Percentiles rank a stretch among this genome's conserved stretches.
Evolutionary conservation across 2,329 filamentous ascomycete species (phyloP).

Genomic region (Aspergillus versicolor): DNA sequence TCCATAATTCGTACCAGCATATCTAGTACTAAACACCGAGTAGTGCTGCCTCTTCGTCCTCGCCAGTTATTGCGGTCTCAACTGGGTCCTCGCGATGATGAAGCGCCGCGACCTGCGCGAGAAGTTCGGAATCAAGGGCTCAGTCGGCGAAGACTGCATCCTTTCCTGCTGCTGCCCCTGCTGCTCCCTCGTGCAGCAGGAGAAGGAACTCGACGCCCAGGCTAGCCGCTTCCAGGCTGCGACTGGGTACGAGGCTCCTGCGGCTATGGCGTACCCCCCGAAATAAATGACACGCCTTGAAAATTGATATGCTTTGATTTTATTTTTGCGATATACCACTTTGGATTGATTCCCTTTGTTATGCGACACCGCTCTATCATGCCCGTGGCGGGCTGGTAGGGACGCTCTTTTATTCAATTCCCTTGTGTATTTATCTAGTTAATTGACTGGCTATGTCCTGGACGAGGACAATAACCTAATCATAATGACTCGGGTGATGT

Average conservation of each 20-base stretch:
- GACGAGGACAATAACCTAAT: neutral
- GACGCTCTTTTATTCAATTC: neutral
- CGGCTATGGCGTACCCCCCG: slow-evolving; percentile 21
- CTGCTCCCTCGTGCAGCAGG: slow-evolving; percentile 59
- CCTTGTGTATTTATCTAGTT: neutral
- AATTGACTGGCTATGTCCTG: neutral
- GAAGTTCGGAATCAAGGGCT: slow-evolving; percentile 55
- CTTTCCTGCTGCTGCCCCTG: slow-evolving; percentile 56
- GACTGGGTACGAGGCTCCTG: slow-evolving; percentile 25
- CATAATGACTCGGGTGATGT: neutral
- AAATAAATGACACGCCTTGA: neutral
- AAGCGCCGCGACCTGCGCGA: slow-evolving; percentile 57
- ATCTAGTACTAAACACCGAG: neutral
- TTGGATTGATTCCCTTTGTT: neutral
- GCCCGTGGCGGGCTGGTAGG: neutral
- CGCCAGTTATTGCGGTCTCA: slow-evolving; percentile 29
- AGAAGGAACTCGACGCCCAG: slow-evolving; percentile 50
- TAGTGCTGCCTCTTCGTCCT: slow-evolving; percentile 36
- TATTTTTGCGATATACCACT: neutral
- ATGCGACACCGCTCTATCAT: neutral
- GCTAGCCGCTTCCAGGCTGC: slow-evolving; percentile 9
- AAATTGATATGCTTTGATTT: neutral
- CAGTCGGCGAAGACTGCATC: slow-evolving; percentile 51
- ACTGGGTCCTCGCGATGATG: slow-evolving; percentile 49
- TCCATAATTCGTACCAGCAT: neutral